These are phyloP conservation scores for Dothideomycetes sp. DNA, from an alignment of 2,329 filamentous ascomycete species.

Conservation along the genomic window DNA sequence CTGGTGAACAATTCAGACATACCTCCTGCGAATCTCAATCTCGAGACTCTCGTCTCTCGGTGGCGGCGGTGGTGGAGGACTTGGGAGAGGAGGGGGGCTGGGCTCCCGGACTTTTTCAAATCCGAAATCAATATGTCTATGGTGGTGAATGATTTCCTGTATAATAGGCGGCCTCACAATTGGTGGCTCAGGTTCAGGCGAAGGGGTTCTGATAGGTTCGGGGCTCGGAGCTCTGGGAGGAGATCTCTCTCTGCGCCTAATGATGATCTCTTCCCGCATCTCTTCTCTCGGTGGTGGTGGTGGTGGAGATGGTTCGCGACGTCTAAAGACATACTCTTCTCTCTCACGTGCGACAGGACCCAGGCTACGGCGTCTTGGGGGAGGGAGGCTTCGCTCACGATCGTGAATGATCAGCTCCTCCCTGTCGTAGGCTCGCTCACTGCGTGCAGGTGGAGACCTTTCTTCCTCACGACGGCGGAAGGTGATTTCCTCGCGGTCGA, in stretches of 20 bases:
- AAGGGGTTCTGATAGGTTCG: conserved; percentile 10
- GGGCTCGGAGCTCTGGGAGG: conserved; percentile 19
- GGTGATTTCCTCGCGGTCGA: conserved; percentile 11
- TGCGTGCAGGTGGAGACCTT: conserved; percentile 9
- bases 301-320: conserved; percentile 20
- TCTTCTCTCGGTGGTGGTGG: conserved; percentile 24
- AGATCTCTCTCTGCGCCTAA: conserved; percentile 31
- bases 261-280: conserved; percentile 33
- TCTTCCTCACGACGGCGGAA: conserved; percentile 11
- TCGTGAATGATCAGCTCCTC: conserved; percentile 26
- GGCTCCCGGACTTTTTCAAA: conserved; percentile 36
- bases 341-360: conserved; percentile 23
- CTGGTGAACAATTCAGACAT: conserved; percentile 9
- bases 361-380: conserved; percentile 17
- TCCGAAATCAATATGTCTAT: conserved; percentile 77
- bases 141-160: conserved; percentile 81
- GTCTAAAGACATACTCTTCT: conserved; percentile 26
- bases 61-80: conserved; percentile 37
- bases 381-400: conserved; percentile 22
- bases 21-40: conserved; percentile 45
- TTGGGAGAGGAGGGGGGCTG: conserved; percentile 31
- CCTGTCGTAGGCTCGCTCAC: conserved; percentile 12
- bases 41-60: conserved; percentile 40
- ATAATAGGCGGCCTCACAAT: conserved; percentile 72
- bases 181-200: conserved; percentile 37